phyloP scores from a whole-genome alignment of 2,329 filamentous ascomycete genomes.

The Pseudocercospora vitis region DNA sequence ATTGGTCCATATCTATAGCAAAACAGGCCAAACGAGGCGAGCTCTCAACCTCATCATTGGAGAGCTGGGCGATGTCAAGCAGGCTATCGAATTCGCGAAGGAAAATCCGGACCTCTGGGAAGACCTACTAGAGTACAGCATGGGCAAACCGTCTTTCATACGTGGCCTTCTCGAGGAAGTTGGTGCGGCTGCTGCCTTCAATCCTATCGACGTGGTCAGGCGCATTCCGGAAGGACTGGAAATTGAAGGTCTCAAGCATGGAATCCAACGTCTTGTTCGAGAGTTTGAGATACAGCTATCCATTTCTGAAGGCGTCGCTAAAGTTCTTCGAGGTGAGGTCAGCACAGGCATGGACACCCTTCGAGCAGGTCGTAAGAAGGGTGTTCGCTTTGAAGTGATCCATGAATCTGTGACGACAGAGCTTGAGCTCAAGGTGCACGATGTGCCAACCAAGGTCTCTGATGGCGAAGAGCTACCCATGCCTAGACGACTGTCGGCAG shows the following conservation, averaged over 20 bases:
- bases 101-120: conserved; percentile 93
- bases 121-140: conserved; percentile 88
- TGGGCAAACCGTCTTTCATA: conserved; percentile 97
- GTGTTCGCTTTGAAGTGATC: conserved; percentile 82
- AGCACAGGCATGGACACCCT: conserved; percentile 77
- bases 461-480: conserved; percentile 28
- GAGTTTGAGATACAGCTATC: conserved; percentile 95
- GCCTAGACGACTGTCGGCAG: conserved; percentile 23
- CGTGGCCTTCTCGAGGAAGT: conserved; percentile 88
- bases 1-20: conserved; percentile 92
- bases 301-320: conserved; percentile 85
- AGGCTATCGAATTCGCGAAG: conserved; percentile 92
- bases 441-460: conserved; percentile 32
- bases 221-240: conserved; percentile 91
- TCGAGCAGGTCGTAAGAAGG: conserved; percentile 75
- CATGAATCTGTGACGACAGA: conserved; percentile 30
- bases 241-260: conserved; percentile 85
- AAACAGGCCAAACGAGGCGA: conserved; percentile 89
- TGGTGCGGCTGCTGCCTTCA: conserved; percentile 72
- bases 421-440: conserved; percentile 37
- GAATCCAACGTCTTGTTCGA: conserved; percentile 84
- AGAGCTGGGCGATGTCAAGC: conserved; percentile 83
- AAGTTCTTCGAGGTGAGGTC: conserved; percentile 84
- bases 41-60: conserved; percentile 93
- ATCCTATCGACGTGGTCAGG: conserved; percentile 85